Conservation (phyloP, 1,284 basidiomycete genomes). For the Ustilago vetiveriae region DNA sequence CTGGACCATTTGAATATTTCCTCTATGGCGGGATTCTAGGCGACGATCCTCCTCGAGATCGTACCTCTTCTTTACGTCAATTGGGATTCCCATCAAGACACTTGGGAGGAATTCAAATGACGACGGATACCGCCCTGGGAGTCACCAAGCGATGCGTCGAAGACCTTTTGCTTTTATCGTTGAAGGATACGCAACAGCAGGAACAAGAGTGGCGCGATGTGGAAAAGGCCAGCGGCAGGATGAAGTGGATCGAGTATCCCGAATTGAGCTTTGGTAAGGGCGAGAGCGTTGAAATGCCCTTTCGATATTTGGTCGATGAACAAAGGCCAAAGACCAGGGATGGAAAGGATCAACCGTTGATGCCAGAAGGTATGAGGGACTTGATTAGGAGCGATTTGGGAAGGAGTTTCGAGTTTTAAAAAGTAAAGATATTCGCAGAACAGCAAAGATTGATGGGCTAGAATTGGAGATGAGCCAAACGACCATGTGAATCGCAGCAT, state of each 20-base stretch:
- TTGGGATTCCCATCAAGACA: constrained; percentile 79
- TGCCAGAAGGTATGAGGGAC: constrained; percentile 59
- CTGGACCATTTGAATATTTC: constrained; percentile 55
- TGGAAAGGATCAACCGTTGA: constrained; percentile 32
- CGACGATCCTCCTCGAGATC: constrained; percentile 87
- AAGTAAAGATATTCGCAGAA: too few species aligned
- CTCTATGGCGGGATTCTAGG: constrained; percentile 71
- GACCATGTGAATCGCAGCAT: too few species aligned
- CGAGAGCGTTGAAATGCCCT: constrained; percentile 63
- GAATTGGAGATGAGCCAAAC: too few species aligned
- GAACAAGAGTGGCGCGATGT: constrained; percentile 25
- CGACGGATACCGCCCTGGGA: constrained; percentile 93
- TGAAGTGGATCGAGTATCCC: constrained; percentile 61
- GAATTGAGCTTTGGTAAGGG: constrained; percentile 59
- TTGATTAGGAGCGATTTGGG: constrained; percentile 53
- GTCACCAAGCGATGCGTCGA: constrained; percentile 88
- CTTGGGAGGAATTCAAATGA: constrained; percentile 82
- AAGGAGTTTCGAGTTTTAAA: constrained; percentile 56
- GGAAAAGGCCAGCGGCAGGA: constrained; percentile 1
- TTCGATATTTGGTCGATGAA: constrained; percentile 56
- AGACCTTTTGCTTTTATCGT: constrained; percentile 69
- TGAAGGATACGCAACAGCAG: constrained; percentile 30
- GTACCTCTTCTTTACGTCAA: constrained; percentile 82
- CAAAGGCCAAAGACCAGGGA: background rate
- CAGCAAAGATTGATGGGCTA: too few species aligned